Evolutionary conservation across 2,329 filamentous ascomycete genomes (phyloP).

Genomic region (Purpureocillium takamizusanense): DNA sequence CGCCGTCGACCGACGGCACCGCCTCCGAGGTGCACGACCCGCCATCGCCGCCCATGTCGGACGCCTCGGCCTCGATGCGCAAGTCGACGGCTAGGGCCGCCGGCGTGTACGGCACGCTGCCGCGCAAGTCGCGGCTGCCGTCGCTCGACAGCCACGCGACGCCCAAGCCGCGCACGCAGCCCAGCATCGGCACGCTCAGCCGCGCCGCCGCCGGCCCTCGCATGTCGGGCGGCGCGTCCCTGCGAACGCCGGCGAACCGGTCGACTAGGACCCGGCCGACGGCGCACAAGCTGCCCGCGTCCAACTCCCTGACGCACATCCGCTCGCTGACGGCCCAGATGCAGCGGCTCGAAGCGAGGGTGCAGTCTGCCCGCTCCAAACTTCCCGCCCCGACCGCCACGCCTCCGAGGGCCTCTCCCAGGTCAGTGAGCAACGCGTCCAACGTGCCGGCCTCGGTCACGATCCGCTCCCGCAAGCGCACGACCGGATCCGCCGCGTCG

Average conservation of each 20-base stretch:
- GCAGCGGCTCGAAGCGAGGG: conserved; percentile 89
- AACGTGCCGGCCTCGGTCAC: conserved; percentile 45
- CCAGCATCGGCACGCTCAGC: conserved; percentile 17
- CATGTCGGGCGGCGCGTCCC: conserved; percentile 33
- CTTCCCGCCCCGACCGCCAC: conserved; percentile 73
- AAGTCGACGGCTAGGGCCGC: conserved; percentile 28
- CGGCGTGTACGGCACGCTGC: conserved; percentile 8
- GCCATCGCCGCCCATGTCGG: conserved; percentile 89
- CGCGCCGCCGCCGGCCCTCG: conserved; percentile 22
- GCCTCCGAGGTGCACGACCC: conserved; percentile 67
- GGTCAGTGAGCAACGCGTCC: conserved; percentile 22
- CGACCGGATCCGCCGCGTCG: conserved; percentile 45
- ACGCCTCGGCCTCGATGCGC: conserved; percentile 57
- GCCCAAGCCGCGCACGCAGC: conserved; percentile 47
- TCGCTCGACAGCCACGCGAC: conserved; percentile 45
- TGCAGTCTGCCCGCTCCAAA: conserved; percentile 85
- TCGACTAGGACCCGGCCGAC: conserved; percentile 48
- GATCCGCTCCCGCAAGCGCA: conserved; percentile 62
- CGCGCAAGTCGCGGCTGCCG: conserved; percentile 43
- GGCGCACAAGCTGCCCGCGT: conserved; percentile 43
- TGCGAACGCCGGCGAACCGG: conserved; percentile 36
- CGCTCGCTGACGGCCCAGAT: conserved; percentile 91
- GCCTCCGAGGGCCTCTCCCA: conserved; percentile 73
- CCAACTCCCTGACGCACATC: conserved; percentile 80
- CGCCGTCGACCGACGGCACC: conserved; percentile 45